Evolutionary conservation across 1,284 basidiomycete genomes (phyloP), one percentile per base, ranked within the genome.

Genomic region (Cystobasidium slooffiae): DNA sequence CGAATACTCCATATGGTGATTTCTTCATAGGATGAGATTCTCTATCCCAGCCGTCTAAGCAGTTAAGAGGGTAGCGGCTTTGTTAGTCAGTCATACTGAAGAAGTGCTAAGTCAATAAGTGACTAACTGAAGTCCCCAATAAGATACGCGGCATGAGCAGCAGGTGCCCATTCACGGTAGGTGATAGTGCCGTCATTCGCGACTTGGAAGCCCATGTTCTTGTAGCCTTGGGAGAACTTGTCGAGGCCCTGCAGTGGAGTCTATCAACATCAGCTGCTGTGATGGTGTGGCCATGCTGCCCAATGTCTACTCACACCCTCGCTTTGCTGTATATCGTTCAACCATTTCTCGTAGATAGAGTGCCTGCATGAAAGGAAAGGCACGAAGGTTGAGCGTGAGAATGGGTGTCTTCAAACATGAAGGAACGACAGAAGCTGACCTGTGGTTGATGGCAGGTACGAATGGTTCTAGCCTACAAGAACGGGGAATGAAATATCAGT

Each of bases 81-180:
- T n/a, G n/a, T n/a, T n/a, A n/a, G n/a, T n/a, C n/a, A n/a, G n/a
- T n/a, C n/a, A n/a, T n/a, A n/a, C n/a, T n/a, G n/a, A n/a, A n/a
- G n/a, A n/a, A n/a, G n/a, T n/a, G n/a, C n/a, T n/a, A n/a, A n/a
- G n/a, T n/a, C n/a, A n/a, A n/a, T n/a, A n/a, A n/a, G n/a, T n/a
- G n/a, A n/a, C n/a, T n/a, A n/a, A n/a, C 94, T 99, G 85, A 99
- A 99, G 62, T 99, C 96, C 65, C 96, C 96, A 80, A 94, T 94
- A 70, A 99, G 84, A 79, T 85, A 87, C 0, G 95, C 96, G 79
- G 90, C 88, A 59, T 82, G 84, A 14, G 90, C 95, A 79, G 92
- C 93, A 0, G 96, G 94, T 6, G 96, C 96, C 96, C 96, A 99
- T 82, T 99, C 96, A 79, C 91, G 86, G 82, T 98, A 99, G 8